Base-by-base conservation (phyloP, 306 rosid genomes). In the Ochetophila trinervis region DNA sequence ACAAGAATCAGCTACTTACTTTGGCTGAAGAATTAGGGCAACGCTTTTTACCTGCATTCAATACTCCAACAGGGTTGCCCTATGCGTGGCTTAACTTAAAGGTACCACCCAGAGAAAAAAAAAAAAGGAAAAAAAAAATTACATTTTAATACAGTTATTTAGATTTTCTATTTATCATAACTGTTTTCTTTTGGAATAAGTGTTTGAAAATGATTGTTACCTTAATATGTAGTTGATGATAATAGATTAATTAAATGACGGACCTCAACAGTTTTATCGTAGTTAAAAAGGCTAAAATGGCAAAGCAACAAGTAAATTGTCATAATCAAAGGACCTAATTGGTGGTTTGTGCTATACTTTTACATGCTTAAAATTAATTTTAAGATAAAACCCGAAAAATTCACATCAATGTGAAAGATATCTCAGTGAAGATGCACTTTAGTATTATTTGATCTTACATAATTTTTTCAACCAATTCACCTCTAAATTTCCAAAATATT, bases 61-160 rank as follows among this genome's bases (percentile, higher is more conserved):
- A 78, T 73, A 87, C 98, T 0, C 84, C 98, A 27, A 89, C 98
- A n/a, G 98, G 98, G 68, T 74, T 93, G 85, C 98, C 97, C 3
- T 93, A 87, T 81, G 98, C 94, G 17, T 93, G 98, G 98, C 82
- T 93, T 74, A 89, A 93, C 86, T 85, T 87, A 60, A 93, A 87
- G 98, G 98, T 93, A 82, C 22, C 15, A 20, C 37, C 63, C 63
- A n/a, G n/a, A n/a, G n/a, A n/a, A n/a, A n/a, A n/a, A n/a, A n/a
- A 64, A 22, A 67, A 23, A 40, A 58, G n/a, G n/a, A 64, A 22
- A 67, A 23, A 40, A 58, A 67, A 17, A 32, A 16, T 32, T 61
- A 40, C 42, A 67, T 57, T 54, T 60, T 54, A 27, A 27, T 27
- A 27, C 4, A 27, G 32, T 27, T 27, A 27, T 27, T 27, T 27